Conservation (phyloP, 352 stramenopile genomes). For the Phytophthora gonapodyides region DNA sequence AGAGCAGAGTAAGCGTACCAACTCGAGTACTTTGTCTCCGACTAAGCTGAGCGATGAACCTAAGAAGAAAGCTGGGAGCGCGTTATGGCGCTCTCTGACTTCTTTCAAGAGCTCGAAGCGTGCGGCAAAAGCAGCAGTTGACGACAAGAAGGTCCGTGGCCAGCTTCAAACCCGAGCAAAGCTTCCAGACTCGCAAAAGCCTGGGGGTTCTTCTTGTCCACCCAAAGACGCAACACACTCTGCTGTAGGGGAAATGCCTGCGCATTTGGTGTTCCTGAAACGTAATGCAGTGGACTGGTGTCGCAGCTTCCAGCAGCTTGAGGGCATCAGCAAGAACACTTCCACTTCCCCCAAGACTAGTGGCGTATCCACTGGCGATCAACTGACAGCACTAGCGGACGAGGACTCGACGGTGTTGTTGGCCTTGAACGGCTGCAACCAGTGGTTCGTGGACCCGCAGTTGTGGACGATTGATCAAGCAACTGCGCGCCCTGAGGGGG, state of each 20-base stretch:
- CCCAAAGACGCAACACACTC: slow-evolving; percentile 1
- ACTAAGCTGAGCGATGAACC: slow-evolving; percentile 18
- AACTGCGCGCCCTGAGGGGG: slow-evolving; percentile 21
- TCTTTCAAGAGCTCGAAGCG: slow-evolving; percentile 44
- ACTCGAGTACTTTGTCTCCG: slow-evolving; percentile 5
- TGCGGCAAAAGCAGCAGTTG: slow-evolving; percentile 26
- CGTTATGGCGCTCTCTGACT: slow-evolving; percentile 48
- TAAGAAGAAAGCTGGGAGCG: slow-evolving; percentile 25
- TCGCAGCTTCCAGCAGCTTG: slow-evolving; percentile 32
- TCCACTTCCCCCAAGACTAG: slow-evolving; percentile 1
- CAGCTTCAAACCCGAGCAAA: slow-evolving; percentile 26
- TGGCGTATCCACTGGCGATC: slow-evolving; percentile 23
- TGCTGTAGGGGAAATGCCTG: slow-evolving; percentile 13
- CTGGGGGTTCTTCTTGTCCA: neutral
- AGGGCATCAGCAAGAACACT: slow-evolving; percentile 14
- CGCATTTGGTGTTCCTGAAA: slow-evolving; percentile 33
- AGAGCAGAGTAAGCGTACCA: slow-evolving; percentile 19
- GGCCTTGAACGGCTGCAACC: slow-evolving; percentile 32
- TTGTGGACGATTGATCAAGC: slow-evolving; percentile 46
- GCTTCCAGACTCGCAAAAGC: slow-evolving; percentile 24
- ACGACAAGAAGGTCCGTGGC: slow-evolving; percentile 17
- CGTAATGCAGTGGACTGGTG: slow-evolving; percentile 50
- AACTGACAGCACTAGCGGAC: slow-evolving; percentile 39
- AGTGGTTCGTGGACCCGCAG: slow-evolving; percentile 62
- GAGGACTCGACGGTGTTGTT: slow-evolving; percentile 39